Percentiles rank a stretch among this genome's conserved stretches.
Evolutionary conservation across 129 eudicot species (phyloP).

Genomic region (Arctium lappa): DNA sequence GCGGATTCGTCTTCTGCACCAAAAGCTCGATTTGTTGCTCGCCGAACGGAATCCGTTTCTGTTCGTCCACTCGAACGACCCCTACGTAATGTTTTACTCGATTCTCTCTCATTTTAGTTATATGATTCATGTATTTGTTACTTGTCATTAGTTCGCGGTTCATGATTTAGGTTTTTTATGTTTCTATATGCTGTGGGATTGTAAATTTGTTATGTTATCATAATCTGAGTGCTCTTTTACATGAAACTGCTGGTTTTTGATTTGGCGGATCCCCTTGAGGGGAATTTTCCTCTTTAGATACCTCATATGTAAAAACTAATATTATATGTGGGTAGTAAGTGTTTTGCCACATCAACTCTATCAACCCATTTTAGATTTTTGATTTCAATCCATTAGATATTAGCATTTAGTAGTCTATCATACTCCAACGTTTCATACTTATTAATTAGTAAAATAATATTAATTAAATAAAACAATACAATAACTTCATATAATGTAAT

Average conservation of each 20-base stretch:
- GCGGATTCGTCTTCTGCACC: constrained; percentile 52
- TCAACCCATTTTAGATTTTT: too few species aligned
- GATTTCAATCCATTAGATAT: too few species aligned
- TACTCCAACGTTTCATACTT: too few species aligned
- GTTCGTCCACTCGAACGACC: constrained; percentile 77
- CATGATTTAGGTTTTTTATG: neutral
- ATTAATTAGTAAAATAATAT: too few species aligned
- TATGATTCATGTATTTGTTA: neutral
- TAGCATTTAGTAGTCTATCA: too few species aligned
- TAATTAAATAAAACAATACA: too few species aligned
- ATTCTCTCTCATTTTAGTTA: neutral
- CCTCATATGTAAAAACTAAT: too few species aligned
- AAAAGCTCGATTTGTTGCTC: constrained; percentile 76
- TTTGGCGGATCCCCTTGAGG: too few species aligned
- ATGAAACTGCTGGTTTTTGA: constrained; percentile 7
- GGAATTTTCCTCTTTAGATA: too few species aligned
- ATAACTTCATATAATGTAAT: too few species aligned
- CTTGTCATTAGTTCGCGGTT: neutral
- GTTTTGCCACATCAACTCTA: too few species aligned
- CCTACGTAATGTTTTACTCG: constrained; percentile 38
- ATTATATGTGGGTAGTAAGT: too few species aligned
- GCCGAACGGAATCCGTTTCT: constrained; percentile 57
- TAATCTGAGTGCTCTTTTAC: neutral
- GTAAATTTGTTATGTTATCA: neutral
- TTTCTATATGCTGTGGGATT: neutral